Percentiles rank a stretch among this genome's conserved stretches.
Evolutionary conservation across 2,329 filamentous ascomycete genomes (phyloP).

Genomic region (Colletotrichum tabaci): DNA sequence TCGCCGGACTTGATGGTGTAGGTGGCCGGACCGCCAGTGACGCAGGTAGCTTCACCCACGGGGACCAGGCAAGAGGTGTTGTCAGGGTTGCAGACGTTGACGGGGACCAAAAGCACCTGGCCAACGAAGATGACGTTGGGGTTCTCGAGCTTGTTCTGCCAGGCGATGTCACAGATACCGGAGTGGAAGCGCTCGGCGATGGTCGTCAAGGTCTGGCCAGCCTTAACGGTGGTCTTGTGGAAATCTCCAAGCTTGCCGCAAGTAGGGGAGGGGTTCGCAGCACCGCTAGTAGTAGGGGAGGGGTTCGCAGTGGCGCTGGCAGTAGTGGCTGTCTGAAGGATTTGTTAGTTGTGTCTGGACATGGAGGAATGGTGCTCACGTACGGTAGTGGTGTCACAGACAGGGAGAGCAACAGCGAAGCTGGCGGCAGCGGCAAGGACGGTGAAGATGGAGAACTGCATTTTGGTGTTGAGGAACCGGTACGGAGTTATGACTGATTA

Average conservation of each 20-base stretch:
- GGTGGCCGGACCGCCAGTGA: conserved; percentile 5
- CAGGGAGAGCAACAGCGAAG: conserved; percentile 20
- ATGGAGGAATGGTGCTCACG: neutral
- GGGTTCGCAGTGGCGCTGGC: neutral
- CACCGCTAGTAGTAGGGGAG: neutral
- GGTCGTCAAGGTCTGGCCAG: conserved; percentile 11
- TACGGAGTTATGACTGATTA: neutral
- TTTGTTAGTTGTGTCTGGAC: neutral
- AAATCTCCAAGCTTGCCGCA: conserved; percentile 19
- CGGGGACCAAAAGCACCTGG: conserved; percentile 18
- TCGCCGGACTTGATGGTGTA: conserved; percentile 84
- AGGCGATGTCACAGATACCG: conserved; percentile 30
- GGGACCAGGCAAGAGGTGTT: conserved; percentile 28
- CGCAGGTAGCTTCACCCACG: conserved; percentile 8
- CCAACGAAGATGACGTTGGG: conserved; percentile 22
- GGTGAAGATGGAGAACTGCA: conserved; percentile 24
- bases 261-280: neutral
- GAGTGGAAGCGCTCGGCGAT: conserved; percentile 29
- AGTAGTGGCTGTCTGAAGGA: neutral
- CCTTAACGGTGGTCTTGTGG: conserved; percentile 28
- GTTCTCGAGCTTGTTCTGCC: conserved; percentile 21
- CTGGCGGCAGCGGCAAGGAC: conserved; percentile 22
- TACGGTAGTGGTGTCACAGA: conserved; percentile 6
- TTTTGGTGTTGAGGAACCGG: neutral
- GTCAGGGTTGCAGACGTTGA: conserved; percentile 22